Base-by-base conservation (phyloP, 306 rosid genomes). In the Citrullus mucosospermus region DNA sequence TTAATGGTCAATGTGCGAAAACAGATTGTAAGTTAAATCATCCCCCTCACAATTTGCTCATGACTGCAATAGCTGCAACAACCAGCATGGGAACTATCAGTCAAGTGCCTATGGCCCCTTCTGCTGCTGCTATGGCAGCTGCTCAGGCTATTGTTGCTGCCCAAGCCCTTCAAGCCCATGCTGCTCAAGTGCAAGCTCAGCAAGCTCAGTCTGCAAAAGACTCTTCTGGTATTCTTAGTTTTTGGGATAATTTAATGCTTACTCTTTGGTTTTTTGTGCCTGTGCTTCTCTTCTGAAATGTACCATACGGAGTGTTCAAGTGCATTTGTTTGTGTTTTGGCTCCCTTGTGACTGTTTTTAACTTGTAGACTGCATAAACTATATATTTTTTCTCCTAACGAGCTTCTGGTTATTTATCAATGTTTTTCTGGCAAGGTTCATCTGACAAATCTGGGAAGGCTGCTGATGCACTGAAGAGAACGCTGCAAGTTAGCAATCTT, bases 111-210 rank as follows among this genome's bases (percentile, higher is more conserved):
- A 96, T 96, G 97, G 97, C 98, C 44, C 99, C 99, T 76, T 96
- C 99, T 81, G 98, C 99, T 54, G 97, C 99, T 85, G 99, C 97
- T 81, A 96, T 96, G 99, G 99, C 99, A 44, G 98, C 98, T 81
- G 99, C 99, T 79, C 98, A 96, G 88, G 99, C 98, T 68, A 96
- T 96, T 86, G 99, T 96, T 81, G 99, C 99, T 80, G 98, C 98
- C 30, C 98, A 96, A 85, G 98, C 99, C 46, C 97, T 92, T 83
- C 97, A 96, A 82, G 99, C 99, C 55, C 99, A 95, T 86, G 99
- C 99, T 72, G 97, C 96, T 68, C 98, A 92, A 85, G 88, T 91
- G 89, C 97, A 88, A 79, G 90, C 92, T 20, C 86, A 94, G 78
- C 77, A 72, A 72, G 87, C 91, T 48, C 90, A 92, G 87, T 92